Evolutionary conservation across 2,329 filamentous ascomycete species (phyloP).

Genomic region (Mariannaea elegans): DNA sequence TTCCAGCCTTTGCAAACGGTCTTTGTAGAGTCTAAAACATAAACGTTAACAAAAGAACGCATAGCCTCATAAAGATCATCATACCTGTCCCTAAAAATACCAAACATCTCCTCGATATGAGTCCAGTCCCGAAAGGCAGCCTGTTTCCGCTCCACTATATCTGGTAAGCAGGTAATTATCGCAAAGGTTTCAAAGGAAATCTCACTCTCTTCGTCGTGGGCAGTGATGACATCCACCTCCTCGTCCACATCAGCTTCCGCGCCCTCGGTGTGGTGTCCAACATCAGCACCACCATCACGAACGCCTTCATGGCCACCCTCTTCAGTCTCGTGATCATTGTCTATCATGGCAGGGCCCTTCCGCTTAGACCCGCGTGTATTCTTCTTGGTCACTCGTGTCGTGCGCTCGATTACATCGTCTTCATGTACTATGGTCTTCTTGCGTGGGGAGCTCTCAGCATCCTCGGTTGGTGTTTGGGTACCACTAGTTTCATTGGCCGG

Average conservation of each 20-base stretch:
- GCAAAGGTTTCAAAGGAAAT: conserved; percentile 1
- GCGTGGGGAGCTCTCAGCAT: conserved; percentile 48
- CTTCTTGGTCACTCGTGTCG: conserved; percentile 49
- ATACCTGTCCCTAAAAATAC: conserved; percentile 81
- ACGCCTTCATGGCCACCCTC: conserved; percentile 45
- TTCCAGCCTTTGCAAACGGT: conserved; percentile 84
- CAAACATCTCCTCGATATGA: conserved; percentile 88
- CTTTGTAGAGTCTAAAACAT: conserved; percentile 78
- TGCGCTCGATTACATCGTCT: conserved; percentile 43
- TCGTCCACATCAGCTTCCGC: conserved; percentile 66
- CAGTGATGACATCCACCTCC: conserved; percentile 66
- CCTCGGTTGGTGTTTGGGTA: conserved; percentile 57
- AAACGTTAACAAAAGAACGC: conserved; percentile 31
- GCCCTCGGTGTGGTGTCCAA: conserved; percentile 61
- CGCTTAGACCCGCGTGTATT: conserved; percentile 53
- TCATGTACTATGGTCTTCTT: conserved; percentile 43
- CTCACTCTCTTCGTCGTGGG: conserved; percentile 72
- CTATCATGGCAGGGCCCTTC: conserved; percentile 43
- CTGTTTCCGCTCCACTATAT: conserved; percentile 77
- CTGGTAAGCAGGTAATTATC: conserved; percentile 33
- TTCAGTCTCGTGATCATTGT: conserved; percentile 44
- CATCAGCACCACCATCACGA: conserved; percentile 51
- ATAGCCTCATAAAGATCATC: conserved; percentile 35
- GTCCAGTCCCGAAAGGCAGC: conserved; percentile 81
- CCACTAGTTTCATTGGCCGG: conserved; percentile 48